Evolutionary conservation across 257 asterid species (phyloP).

Genomic region (Coffea eugenioides): DNA sequence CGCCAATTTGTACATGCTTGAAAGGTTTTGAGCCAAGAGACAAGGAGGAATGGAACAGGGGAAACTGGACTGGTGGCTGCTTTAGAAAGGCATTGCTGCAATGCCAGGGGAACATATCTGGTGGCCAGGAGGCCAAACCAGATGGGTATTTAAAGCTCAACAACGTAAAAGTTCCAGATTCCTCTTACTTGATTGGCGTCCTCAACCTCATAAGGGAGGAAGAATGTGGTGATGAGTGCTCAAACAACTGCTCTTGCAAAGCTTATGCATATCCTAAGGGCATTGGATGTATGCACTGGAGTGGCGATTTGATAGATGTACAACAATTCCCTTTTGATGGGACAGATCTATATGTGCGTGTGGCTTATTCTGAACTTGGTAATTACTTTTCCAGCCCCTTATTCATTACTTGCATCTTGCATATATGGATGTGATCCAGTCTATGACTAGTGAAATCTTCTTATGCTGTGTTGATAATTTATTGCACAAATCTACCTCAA

Average conservation of each 20-base stretch:
- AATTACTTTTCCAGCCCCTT: not conserved
- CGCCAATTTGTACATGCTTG: constrained; percentile 48
- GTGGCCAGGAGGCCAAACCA: constrained; percentile 7
- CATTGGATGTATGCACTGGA: constrained; percentile 38
- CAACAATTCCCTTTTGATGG: constrained; percentile 36
- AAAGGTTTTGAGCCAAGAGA: constrained; percentile 39
- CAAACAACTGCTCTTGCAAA: constrained; percentile 24
- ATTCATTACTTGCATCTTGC: not conserved
- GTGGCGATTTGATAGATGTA: constrained; percentile 33
- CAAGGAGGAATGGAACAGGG: constrained; percentile 38
- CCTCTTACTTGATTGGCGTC: constrained; percentile 16
- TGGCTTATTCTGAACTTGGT: constrained; percentile 56
- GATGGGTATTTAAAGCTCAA: constrained; percentile 49
- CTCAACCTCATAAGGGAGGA: constrained; percentile 8
- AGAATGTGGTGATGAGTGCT: constrained; percentile 42
- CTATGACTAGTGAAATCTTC: too few relatives aligned
- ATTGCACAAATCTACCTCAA: not conserved
- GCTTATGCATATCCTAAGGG: constrained; percentile 30
- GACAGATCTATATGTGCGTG: constrained; percentile 45
- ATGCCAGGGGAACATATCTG: constrained; percentile 27
- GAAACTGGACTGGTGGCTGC: constrained; percentile 53
- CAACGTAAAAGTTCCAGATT: constrained; percentile 44
- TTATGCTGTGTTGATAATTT: not conserved
- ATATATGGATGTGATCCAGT: not conserved
- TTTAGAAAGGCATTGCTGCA: constrained; percentile 34